phyloP scores from a whole-genome alignment of 2,329 filamentous ascomycete species.

The Colletotrichum musae region DNA sequence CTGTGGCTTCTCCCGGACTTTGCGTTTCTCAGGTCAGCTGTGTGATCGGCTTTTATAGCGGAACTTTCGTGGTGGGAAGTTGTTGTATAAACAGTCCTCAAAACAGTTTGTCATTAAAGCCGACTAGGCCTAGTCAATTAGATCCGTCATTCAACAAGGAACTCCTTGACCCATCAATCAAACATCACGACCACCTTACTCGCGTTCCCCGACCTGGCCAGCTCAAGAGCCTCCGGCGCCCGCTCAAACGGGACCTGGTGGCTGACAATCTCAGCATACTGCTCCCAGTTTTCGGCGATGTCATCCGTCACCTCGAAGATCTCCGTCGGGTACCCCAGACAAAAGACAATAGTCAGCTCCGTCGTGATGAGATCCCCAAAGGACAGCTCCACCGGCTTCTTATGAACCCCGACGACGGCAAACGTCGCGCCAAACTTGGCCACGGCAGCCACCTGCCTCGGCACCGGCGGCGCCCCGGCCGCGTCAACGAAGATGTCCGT shows the following conservation, averaged over 20 bases:
- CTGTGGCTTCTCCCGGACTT: background rate
- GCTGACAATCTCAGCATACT: conserved; percentile 26
- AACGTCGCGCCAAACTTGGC: conserved; percentile 14
- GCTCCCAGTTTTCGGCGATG: conserved; percentile 25
- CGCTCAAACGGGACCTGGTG: conserved; percentile 20
- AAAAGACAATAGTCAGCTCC: conserved; percentile 23
- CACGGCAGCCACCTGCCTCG: conserved; percentile 5
- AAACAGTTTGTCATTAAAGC: too few relatives aligned
- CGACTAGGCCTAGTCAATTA: too few relatives aligned
- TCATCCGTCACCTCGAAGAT: conserved; percentile 32
- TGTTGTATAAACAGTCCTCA: too few relatives aligned
- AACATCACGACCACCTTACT: conserved; percentile 30
- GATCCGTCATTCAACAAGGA: too few relatives aligned
- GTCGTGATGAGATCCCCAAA: conserved; percentile 13
- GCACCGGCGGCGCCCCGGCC: conserved; percentile 20
- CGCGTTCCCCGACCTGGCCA: conserved; percentile 25
- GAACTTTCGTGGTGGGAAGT: too few relatives aligned
- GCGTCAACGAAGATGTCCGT: conserved; percentile 24
- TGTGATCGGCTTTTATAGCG: too few relatives aligned
- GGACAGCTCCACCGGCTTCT: conserved; percentile 15
- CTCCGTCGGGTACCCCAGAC: conserved; percentile 26
- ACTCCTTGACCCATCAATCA: background rate
- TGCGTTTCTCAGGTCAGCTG: too few relatives aligned
- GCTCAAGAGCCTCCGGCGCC: conserved; percentile 13
- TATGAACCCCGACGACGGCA: conserved; percentile 18